Evolutionary conservation across 2,329 filamentous ascomycete species (phyloP).

Genomic region (Penicillium sclerotiorum): DNA sequence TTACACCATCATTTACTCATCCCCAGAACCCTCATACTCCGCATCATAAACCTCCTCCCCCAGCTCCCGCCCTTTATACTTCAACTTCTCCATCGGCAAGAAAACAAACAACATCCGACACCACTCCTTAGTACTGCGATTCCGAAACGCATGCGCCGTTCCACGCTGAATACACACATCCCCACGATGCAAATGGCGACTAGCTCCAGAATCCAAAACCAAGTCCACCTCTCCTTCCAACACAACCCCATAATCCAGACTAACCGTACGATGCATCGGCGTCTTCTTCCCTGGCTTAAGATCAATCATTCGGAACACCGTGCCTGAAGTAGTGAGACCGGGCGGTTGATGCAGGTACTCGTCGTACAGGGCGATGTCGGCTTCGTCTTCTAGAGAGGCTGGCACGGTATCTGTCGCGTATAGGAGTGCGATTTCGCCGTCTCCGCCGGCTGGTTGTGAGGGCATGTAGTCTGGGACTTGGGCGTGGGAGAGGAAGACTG

Average conservation of each 20-base stretch:
- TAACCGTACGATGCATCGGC: slow-evolving; percentile 43
- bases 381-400: slow-evolving; percentile 31
- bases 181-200: slow-evolving; percentile 33
- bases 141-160: slow-evolving; percentile 35
- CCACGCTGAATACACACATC: slow-evolving; percentile 40
- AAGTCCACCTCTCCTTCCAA: slow-evolving; percentile 42
- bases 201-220: slow-evolving; percentile 39
- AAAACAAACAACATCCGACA: slow-evolving; percentile 37
- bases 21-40: slow-evolving; percentile 23
- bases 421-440: slow-evolving; percentile 34
- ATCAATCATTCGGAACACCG: slow-evolving; percentile 38
- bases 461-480: slow-evolving; percentile 39
- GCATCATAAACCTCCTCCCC: slow-evolving; percentile 46
- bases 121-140: slow-evolving; percentile 30
- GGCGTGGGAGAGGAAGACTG: slow-evolving; percentile 38
- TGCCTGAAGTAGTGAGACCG: slow-evolving; percentile 36
- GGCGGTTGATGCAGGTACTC: slow-evolving; percentile 37
- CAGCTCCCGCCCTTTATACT: slow-evolving; percentile 55
- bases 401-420: slow-evolving; percentile 35
- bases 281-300: slow-evolving; percentile 35
- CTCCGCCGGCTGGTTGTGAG: slow-evolving; percentile 28
- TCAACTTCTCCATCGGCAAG: slow-evolving; percentile 32
- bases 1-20: too few species aligned
- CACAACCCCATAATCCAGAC: slow-evolving; percentile 42
- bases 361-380: slow-evolving; percentile 37